Base-by-base conservation (phyloP, 495 filamentous ascomycete species). In the Podospora sp. region DNA sequence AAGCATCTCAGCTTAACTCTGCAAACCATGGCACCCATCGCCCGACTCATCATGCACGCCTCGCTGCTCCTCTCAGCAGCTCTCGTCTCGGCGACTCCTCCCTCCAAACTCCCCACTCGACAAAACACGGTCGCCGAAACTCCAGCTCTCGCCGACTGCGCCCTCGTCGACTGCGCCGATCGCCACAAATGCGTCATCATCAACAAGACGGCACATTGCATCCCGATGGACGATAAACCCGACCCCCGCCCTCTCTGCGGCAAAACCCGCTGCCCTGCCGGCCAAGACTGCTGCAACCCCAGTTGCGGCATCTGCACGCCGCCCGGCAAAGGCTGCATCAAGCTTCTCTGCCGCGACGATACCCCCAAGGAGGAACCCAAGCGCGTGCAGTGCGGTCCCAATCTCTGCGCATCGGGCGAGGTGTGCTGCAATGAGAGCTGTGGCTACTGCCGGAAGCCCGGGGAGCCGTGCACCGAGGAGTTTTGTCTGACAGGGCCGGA, bases 241-340 rank as follows among this genome's bases (percentile, higher is more conserved):
- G 21, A 6, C 21, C 6, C 21, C 14, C 21, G 55, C 24, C 21
- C 21, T 16, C 55, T 25, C 25, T 60, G 57, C 57, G 57, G 57
- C 18, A 22, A 25, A 2, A 60, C 26, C 12, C 8, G 11, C 57
- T 60, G 57, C 26, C 25, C 57, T 11, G 1, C 21, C 25, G 57
- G 57, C 26, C 22, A 60, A 35, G 14, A 14, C 46, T 63, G 46
- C 36, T 55, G 61, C 46, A 52, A 63, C 26, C 46, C 46, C 46
- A 33, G 25, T 25, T 35, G 61, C 24, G 61, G 61, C 7, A 53
- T 63, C 46, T 63, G 61, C 61, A 63, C 61, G 46, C 46, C 61
- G 7, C 61, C 61, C 0, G 61, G 61, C 2, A 53, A 29, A 40
- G 46, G 46, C 5, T 63, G 61, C 50, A 63, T 53, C 60, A 62